Evolutionary conservation across 2,329 filamentous ascomycete species (phyloP), one percentile per base, ranked within the genome.

Genomic region (Thelonectria rubi): DNA sequence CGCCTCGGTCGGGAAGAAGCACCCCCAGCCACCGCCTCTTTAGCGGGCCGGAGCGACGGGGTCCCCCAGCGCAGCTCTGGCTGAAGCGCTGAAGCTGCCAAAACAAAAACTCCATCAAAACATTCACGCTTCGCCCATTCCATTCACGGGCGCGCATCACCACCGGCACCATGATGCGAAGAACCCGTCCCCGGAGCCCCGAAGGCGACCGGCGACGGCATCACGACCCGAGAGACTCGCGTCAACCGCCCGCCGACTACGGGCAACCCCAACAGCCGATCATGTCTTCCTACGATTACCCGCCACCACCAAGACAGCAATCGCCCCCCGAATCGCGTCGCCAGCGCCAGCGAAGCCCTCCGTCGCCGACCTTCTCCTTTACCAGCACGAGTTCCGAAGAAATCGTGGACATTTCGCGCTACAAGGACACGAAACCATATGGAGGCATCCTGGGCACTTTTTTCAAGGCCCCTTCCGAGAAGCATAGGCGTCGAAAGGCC

Each of bases 391-490:
- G 83, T 43, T 85, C 83, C 15, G 83, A 82, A 15, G 90, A 88
- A 2, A 81, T 88, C 58, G 76, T 91, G 55, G 89, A 92, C 69
- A 88, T 92, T 54, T 91, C 89, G 40, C 78, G 81, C 48, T 81
- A 82, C 54, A 80, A 80, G 17, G 74, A 78, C 60, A 78, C 76
- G 42, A 80, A 79, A 7, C 78, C 81, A 56, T 77, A 80, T 42
- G 81, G 84, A 62, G 85, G 88, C 40, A 81, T 87, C 55, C 78
- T 93, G 45, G 78, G 78, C 58, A 82, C 86, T 15, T 91, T 92
- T 71, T 91, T 90, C 73, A 85, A 81, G 5, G 80, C 86, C 6
- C 84, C 85, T 14, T 87, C 85, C 9, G 86, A 88, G 67, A 84
- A 82, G 34, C 79, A 77, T 24, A 75, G 76, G 21, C 71, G 69